Base-by-base conservation (phyloP, 495 filamentous ascomycete genomes). In the Oidiodendron maius region DNA sequence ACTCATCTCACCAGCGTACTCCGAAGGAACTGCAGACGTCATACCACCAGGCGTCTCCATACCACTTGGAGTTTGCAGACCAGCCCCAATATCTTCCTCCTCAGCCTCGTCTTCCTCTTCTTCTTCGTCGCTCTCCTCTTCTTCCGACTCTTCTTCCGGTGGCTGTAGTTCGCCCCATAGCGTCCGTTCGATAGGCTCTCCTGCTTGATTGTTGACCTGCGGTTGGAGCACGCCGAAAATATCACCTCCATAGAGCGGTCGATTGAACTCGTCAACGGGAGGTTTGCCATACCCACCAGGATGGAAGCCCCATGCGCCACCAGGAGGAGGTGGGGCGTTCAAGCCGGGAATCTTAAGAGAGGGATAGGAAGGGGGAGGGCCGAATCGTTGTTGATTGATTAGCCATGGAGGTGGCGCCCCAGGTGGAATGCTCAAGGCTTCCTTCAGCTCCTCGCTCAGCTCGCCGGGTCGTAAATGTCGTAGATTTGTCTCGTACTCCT, bases 271-370 rank as follows among this genome's bases (percentile, higher is more conserved):
- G 62, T 96, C 90, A 0, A 94, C 81, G 2, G 93, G 93, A 2
- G 93, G 93, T 61, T 96, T 96, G 39, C 93, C 93, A 66, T 93
- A 98, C 30, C 91, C 90, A 35, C 93, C 93, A 22, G 93, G 89
- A 57, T 91, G 86, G 61, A 95, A 96, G 13, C 93, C 93, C 93
- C 93, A 98, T 58, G 80, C 75, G 9, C 83, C 90, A n/a, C 93
- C 93, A n/a, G 86, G 76, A 3, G 93, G 93, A 6, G 89, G 85
- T 3, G 93, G 89, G n/a, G 91, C 89, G 67, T 96, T 98, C 17
- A 98, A 74, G 23, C 93, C 93, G 5, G 93, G 87, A 41, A 98
- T 90, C 61, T 91, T 95, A 36, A 96, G 72, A 16, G 85, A 83
- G 17, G 93, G 88, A 65, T 98, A 98, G 6, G 86, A 90, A 8